Evolutionary conservation across 257 asterid genomes (phyloP).

Genomic region (Plectranthus barbatus): DNA sequence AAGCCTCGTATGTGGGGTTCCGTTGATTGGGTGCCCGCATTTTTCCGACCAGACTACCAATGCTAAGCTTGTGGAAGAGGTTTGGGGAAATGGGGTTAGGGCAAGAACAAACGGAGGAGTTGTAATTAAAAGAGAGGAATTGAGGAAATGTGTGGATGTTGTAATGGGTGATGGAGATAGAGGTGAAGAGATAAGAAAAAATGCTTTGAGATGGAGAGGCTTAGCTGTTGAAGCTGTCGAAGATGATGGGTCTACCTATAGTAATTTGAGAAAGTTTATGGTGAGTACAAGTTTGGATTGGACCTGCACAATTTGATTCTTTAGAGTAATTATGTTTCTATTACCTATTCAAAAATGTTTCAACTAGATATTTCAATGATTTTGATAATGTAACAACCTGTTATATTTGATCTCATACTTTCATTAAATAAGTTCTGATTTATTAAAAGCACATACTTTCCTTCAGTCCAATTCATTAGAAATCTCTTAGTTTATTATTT

Average conservation of each 20-base stretch:
- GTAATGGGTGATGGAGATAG: slow-evolving; percentile 43
- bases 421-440: no score
- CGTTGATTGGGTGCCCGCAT: slow-evolving; percentile 39
- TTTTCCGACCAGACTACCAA: slow-evolving; percentile 46
- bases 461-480: no score
- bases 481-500: no score
- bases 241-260: slow-evolving; percentile 43
- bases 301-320: neutral
- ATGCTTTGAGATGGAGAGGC: slow-evolving; percentile 34
- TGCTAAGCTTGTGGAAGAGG: slow-evolving; percentile 52
- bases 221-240: slow-evolving; percentile 35
- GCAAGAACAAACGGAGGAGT: slow-evolving; percentile 32
- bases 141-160: slow-evolving; percentile 33
- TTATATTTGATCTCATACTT: no score
- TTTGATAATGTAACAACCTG: no score
- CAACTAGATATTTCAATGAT: no score
- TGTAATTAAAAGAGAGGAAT: slow-evolving; percentile 27
- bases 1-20: slow-evolving; percentile 41
- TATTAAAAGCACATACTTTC: no score
- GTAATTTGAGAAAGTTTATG: slow-evolving; percentile 31
- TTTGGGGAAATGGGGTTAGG: slow-evolving; percentile 52
- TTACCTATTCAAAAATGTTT: no score
- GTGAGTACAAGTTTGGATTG: slow-evolving; percentile 1
- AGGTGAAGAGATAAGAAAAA: slow-evolving; percentile 29
- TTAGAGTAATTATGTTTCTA: no score